Evolutionary conservation across 1,284 basidiomycete species (phyloP).

Genomic region (Rhodotorula sp.): DNA sequence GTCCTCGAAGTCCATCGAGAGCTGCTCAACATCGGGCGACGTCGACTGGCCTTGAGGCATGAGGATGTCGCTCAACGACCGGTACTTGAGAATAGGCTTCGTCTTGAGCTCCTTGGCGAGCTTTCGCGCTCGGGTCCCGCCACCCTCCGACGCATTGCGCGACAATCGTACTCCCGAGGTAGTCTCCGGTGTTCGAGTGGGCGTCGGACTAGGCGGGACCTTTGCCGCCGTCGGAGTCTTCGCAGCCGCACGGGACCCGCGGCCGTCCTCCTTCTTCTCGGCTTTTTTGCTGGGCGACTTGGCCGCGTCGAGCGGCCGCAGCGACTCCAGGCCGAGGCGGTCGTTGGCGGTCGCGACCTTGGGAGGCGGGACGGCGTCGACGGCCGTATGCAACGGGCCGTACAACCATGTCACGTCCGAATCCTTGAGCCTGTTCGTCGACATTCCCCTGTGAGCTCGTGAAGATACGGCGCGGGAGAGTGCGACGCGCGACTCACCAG

Average conservation of each 20-base stretch:
- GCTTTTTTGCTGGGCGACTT: slow-evolving; percentile 12
- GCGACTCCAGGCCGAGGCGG: slow-evolving; percentile 55
- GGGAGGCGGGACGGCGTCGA: slow-evolving; percentile 63
- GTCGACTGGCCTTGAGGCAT: slow-evolving; percentile 53
- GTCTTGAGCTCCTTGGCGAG: slow-evolving; percentile 26
- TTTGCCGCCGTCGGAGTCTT: neutral
- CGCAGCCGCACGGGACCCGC: neutral
- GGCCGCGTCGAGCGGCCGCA: slow-evolving; percentile 38
- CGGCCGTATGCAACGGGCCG: slow-evolving; percentile 89
- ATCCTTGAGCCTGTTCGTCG: slow-evolving; percentile 82
- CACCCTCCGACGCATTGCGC: slow-evolving; percentile 4
- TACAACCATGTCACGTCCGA: slow-evolving; percentile 99
- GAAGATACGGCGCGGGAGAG: too few relatives aligned
- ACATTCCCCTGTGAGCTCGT: too few relatives aligned
- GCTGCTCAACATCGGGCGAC: slow-evolving; percentile 53
- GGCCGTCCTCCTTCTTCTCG: slow-evolving; percentile 26
- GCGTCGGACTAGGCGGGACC: neutral
- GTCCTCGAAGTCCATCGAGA: slow-evolving; percentile 39
- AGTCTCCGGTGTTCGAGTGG: neutral
- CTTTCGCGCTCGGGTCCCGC: too few relatives aligned
- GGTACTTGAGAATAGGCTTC: slow-evolving; percentile 95
- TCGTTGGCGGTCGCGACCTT: slow-evolving; percentile 57
- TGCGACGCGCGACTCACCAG: slow-evolving; percentile 69
- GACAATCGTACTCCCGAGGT: slow-evolving; percentile 3
- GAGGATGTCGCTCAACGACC: slow-evolving; percentile 87